These are phyloP conservation scores for Penicillium palitans DNA, from an alignment of 2,329 filamentous ascomycete species.

Conservation along the genomic window DNA sequence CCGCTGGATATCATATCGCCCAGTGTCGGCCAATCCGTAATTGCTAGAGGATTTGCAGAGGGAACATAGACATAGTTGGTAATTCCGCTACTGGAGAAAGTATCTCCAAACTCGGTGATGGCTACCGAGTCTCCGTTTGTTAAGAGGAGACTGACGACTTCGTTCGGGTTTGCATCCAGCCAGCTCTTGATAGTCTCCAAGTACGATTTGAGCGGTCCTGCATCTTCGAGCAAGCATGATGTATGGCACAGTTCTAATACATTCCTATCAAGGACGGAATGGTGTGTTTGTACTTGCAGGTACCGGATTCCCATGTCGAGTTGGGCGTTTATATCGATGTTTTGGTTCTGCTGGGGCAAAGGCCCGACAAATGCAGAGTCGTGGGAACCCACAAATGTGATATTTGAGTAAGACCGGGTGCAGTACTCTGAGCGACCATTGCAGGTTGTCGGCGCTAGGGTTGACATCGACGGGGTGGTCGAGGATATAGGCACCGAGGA, in stretches of 20 bases:
- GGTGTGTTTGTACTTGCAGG: conserved; percentile 64
- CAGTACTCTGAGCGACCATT: conserved; percentile 62
- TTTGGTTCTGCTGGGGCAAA: conserved; percentile 59
- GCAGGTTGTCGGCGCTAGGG: conserved; percentile 42
- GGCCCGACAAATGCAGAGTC: conserved; percentile 64
- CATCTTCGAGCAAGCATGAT: conserved; percentile 60
- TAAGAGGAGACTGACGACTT: conserved; percentile 64
- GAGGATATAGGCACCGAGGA: conserved; percentile 6
- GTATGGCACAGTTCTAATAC: conserved; percentile 65
- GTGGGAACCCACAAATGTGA: conserved; percentile 65
- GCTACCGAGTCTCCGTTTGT: conserved; percentile 58
- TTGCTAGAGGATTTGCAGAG: conserved; percentile 32
- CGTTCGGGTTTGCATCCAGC: conserved; percentile 59
- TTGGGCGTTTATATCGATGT: conserved; percentile 58
- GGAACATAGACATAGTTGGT: conserved; percentile 42
- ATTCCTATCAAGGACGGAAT: conserved; percentile 47
- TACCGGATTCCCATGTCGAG: conserved; percentile 64
- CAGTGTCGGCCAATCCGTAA: conserved; percentile 46
- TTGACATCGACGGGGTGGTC: conserved; percentile 8
- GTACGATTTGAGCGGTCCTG: conserved; percentile 57
- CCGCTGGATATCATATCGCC: conserved; percentile 42
- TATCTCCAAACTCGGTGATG: conserved; percentile 35
- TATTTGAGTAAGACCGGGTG: conserved; percentile 57
- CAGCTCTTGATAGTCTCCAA: conserved; percentile 60
- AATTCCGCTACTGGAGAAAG: conserved; percentile 36